phyloP scores from a whole-genome alignment of 179 eudicot genomes.

The Silene noctiflora region DNA sequence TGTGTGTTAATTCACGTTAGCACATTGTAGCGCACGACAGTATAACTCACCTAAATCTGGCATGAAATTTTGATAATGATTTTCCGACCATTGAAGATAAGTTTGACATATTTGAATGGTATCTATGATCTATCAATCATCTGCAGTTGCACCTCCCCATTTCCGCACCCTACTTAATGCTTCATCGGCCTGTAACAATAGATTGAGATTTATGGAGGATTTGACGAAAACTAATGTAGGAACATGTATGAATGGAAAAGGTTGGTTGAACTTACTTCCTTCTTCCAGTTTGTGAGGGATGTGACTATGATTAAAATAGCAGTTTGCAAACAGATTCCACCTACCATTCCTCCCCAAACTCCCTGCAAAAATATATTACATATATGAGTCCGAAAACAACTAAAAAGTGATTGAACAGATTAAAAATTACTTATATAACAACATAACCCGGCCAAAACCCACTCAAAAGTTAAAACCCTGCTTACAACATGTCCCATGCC shows the following conservation, averaged over 20 bases:
- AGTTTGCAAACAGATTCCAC: conserved; percentile 73
- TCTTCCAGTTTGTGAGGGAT: conserved; percentile 61
- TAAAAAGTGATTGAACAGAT: background rate
- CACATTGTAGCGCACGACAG: background rate
- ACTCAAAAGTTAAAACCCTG: background rate
- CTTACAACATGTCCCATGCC: background rate
- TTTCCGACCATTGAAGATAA: background rate
- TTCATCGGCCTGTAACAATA: conserved; percentile 33
- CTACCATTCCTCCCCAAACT: conserved; percentile 85
- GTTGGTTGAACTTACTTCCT: conserved; percentile 46
- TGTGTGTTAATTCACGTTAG: background rate
- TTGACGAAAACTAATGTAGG: background rate
- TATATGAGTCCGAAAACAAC: conserved; percentile 4
- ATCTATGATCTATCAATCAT: conserved; percentile 27
- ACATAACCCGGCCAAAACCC: background rate
- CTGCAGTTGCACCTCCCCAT: conserved; percentile 71
- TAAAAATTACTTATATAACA: background rate
- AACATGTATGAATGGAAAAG: background rate
- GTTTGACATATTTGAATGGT: background rate
- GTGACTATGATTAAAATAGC: conserved; percentile 47
- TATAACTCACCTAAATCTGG: background rate
- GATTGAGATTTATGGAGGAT: background rate
- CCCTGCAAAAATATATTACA: conserved; percentile 40
- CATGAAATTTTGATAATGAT: background rate
- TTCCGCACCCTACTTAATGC: conserved; percentile 54